A percentile compares a stretch with the other conserved stretches of the same genome.
These are phyloP conservation scores for Neohortaea acidophila DNA, from an alignment of 495 filamentous ascomycete genomes.

Conservation along the genomic window DNA sequence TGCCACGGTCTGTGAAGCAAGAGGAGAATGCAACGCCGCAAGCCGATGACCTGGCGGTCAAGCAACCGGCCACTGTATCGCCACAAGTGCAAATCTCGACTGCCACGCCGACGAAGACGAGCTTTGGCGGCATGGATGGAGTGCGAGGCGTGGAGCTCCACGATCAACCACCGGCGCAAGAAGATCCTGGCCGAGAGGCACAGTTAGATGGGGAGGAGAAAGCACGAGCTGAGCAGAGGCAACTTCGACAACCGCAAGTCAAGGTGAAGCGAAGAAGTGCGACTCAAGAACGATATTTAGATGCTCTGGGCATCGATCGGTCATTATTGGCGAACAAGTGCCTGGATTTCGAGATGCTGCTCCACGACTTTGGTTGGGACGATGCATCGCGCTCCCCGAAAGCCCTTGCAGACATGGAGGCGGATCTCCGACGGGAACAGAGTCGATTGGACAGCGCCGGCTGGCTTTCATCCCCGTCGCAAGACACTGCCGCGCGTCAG, in stretches of 20 bases:
- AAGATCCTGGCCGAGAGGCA: slow-evolving; percentile 27
- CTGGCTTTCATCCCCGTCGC: slow-evolving; percentile 42
- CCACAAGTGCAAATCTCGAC: slow-evolving; percentile 24
- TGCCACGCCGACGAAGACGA: background rate
- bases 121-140: slow-evolving; percentile 8
- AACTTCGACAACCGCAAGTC: slow-evolving; percentile 7
- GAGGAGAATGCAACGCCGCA: slow-evolving; percentile 14
- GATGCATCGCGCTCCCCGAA: slow-evolving; percentile 52
- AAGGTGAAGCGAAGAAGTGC: slow-evolving; percentile 45
- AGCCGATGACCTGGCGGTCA: background rate
- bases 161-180: slow-evolving; percentile 1
- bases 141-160: slow-evolving; percentile 4
- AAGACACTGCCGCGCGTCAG: slow-evolving; percentile 55
- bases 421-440: slow-evolving; percentile 72
- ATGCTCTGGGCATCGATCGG: slow-evolving; percentile 58
- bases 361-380: slow-evolving; percentile 85
- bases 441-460: slow-evolving; percentile 80
- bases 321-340: slow-evolving; percentile 51
- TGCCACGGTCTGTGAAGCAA: slow-evolving; percentile 50
- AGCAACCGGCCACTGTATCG: slow-evolving; percentile 3
- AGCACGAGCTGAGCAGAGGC: slow-evolving; percentile 5
- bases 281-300: slow-evolving; percentile 64
- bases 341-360: slow-evolving; percentile 56
- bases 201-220: slow-evolving; percentile 4
- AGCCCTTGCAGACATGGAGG: slow-evolving; percentile 68